Evolutionary conservation across 352 stramenopile genomes (phyloP).

Genomic region (Phytophthora europaea): DNA sequence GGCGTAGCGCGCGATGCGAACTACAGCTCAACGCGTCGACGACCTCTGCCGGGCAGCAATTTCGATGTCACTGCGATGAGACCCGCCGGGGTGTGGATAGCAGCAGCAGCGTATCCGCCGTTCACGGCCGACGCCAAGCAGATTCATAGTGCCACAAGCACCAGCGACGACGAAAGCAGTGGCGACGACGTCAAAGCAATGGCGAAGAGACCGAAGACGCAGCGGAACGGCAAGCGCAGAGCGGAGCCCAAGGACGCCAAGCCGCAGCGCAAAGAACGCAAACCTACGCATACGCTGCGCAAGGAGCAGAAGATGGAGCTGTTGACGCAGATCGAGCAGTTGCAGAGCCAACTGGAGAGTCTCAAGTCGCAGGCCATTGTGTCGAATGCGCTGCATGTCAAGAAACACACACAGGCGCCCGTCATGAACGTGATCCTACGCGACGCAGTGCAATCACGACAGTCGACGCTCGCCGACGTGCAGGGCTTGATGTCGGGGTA

Average conservation of each 20-base stretch:
- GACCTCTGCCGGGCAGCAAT: conserved; percentile 22
- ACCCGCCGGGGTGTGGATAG: conserved; percentile 1
- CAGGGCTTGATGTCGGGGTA: conserved; percentile 44
- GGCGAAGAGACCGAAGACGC: conserved; percentile 17
- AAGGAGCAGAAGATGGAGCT: conserved; percentile 44
- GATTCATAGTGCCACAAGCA: conserved; percentile 22
- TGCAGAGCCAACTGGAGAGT: conserved; percentile 40
- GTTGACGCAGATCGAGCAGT: conserved; percentile 28
- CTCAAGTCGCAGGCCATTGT: conserved; percentile 48
- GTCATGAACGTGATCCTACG: conserved; percentile 47
- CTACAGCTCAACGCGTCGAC: conserved; percentile 28
- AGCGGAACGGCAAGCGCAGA: neutral
- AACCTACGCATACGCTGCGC: conserved; percentile 39
- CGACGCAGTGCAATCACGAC: conserved; percentile 40
- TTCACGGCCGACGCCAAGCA: neutral
- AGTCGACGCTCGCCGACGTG: conserved; percentile 40
- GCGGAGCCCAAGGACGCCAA: conserved; percentile 11
- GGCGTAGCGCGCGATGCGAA: conserved; percentile 19
- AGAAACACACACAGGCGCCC: conserved; percentile 41
- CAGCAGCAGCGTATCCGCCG: neutral
- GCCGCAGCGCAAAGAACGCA: conserved; percentile 34
- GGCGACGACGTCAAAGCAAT: conserved; percentile 16
- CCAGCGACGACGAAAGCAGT: conserved; percentile 37
- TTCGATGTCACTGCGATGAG: conserved; percentile 8
- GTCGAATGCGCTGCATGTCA: conserved; percentile 43